Percentiles rank a stretch among this genome's conserved stretches.
Conservation (phyloP, 1,139 yeast species). For the Kodamaea derodonti region DNA sequence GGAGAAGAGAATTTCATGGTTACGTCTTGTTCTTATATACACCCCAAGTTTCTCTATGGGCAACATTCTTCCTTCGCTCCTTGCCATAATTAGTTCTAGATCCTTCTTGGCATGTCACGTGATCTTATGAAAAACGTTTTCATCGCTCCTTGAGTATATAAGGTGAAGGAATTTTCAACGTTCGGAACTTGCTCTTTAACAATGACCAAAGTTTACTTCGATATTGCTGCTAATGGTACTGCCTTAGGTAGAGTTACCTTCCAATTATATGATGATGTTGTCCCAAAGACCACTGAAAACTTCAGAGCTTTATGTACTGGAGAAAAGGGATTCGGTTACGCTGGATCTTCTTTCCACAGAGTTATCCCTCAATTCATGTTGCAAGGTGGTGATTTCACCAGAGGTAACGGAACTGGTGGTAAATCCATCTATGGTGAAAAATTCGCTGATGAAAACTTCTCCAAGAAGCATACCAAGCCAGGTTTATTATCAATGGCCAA, state of each 20-base stretch:
- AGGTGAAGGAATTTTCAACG: neutral
- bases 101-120: too few relatives aligned
- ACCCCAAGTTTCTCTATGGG: too few relatives aligned
- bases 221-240: slow-evolving; percentile 64
- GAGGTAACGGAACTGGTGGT: slow-evolving; percentile 96
- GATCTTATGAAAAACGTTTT: neutral
- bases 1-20: too few relatives aligned
- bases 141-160: neutral
- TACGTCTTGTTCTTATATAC: too few relatives aligned
- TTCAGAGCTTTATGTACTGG: slow-evolving; percentile 97
- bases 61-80: too few relatives aligned
- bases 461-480: slow-evolving; percentile 81
- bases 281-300: slow-evolving; percentile 97
- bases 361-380: slow-evolving; percentile 97
- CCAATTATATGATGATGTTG: slow-evolving; percentile 88
- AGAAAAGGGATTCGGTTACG: slow-evolving; percentile 95
- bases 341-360: slow-evolving; percentile 93
- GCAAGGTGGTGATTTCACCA: slow-evolving; percentile 99
- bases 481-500: slow-evolving; percentile 98
- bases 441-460: slow-evolving; percentile 94
- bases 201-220: slow-evolving; percentile 71
- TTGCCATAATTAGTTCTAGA: too few relatives aligned
- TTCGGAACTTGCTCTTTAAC: neutral
- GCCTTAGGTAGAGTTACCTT: slow-evolving; percentile 71
- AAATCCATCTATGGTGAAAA: slow-evolving; percentile 96